Conservation (phyloP, 1,139 yeast genomes). For the Candida sp. region DNA sequence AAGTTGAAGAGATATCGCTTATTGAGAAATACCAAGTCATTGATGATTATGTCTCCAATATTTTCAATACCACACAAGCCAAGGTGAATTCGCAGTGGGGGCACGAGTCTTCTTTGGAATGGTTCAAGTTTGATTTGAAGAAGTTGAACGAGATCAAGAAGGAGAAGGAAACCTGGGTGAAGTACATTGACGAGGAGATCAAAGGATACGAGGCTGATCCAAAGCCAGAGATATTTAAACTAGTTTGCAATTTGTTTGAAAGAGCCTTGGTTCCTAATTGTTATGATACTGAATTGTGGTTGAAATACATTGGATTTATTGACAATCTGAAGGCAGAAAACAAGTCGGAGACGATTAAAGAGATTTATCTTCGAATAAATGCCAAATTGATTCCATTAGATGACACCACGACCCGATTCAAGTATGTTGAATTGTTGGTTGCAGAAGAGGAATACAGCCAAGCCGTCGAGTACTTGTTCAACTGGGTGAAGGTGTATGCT, state of each 20-base stretch:
- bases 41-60: conserved; percentile 43
- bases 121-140: conserved; percentile 45
- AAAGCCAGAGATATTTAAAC: conserved; percentile 9
- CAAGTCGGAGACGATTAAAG: conserved; percentile 26
- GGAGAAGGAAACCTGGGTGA: conserved; percentile 53
- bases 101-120: conserved; percentile 56
- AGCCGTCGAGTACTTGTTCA: conserved; percentile 33
- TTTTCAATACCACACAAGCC: conserved; percentile 51
- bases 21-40: conserved; percentile 41
- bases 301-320: conserved; percentile 53
- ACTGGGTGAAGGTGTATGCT: conserved; percentile 25
- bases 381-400: conserved; percentile 50
- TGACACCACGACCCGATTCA: conserved; percentile 38
- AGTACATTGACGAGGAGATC: conserved; percentile 54
- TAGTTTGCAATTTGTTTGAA: conserved; percentile 51
- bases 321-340: conserved; percentile 18
- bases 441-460: conserved; percentile 20
- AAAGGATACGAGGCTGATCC: not conserved
- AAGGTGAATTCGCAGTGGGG: conserved; percentile 63
- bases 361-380: conserved; percentile 45
- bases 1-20: conserved; percentile 26
- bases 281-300: conserved; percentile 56
- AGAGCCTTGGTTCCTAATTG: conserved; percentile 66
- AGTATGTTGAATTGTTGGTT: conserved; percentile 41
- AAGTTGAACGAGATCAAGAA: conserved; percentile 21